These are phyloP conservation scores for Serendipita sp. DNA, from an alignment of 768 basidiomycete genomes.

Conservation along the genomic window DNA sequence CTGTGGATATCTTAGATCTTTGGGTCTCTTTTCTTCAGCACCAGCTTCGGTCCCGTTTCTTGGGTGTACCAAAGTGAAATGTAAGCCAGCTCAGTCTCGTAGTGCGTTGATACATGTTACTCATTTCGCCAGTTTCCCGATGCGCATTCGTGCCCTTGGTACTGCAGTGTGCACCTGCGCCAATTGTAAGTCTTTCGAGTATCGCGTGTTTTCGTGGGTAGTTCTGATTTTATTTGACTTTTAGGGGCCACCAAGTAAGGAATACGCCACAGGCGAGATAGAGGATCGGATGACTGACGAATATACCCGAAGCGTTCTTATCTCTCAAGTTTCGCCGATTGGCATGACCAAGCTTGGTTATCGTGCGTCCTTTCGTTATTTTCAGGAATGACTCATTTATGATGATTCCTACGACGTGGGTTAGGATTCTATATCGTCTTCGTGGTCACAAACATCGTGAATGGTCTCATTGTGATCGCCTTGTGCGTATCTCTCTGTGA, in stretches of 20 bases:
- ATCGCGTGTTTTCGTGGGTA: neutral
- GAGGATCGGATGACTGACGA: too few relatives aligned
- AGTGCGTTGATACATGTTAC: too few relatives aligned
- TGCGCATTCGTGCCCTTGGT: conserved; percentile 41
- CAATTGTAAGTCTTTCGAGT: conserved; percentile 35
- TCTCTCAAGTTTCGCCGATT: conserved; percentile 33
- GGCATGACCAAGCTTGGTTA: conserved; percentile 36
- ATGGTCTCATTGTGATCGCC: conserved; percentile 32
- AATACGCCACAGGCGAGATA: neutral
- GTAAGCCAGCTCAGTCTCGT: too few relatives aligned
- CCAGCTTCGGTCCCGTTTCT: conserved; percentile 41
- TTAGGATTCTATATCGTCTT: conserved; percentile 32
- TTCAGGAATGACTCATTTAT: too few relatives aligned
- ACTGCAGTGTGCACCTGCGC: conserved; percentile 45
- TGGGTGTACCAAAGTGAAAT: conserved; percentile 50
- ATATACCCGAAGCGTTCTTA: conserved; percentile 19
- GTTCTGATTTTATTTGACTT: conserved; percentile 27
- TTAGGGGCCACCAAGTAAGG: conserved; percentile 14
- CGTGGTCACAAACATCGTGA: conserved; percentile 35
- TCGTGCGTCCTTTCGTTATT: neutral
- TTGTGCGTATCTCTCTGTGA: conserved; percentile 17
- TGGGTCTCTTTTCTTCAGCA: conserved; percentile 32
- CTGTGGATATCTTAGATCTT: conserved; percentile 17
- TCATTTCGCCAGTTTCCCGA: conserved; percentile 44
- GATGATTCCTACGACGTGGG: too few relatives aligned